Evolutionary conservation across 2,329 filamentous ascomycete genomes (phyloP).

Genomic region (Fusarium pseudonygamai): DNA sequence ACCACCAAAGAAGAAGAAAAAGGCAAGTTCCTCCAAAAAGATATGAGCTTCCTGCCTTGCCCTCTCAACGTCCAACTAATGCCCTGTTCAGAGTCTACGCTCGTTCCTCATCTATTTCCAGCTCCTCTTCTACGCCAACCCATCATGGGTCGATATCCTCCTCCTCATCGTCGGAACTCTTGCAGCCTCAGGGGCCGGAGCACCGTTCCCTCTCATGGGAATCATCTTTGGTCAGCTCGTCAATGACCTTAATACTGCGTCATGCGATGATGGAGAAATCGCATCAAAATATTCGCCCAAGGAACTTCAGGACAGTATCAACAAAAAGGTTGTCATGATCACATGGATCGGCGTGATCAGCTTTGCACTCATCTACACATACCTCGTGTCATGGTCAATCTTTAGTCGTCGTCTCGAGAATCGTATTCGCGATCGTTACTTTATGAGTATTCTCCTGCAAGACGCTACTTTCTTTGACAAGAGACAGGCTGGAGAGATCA

Average conservation of each 20-base stretch:
- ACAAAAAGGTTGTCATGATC: constrained; percentile 67
- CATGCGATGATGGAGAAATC: constrained; percentile 54
- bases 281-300: constrained; percentile 37
- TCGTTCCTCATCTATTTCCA: constrained; percentile 53
- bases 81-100: constrained; percentile 23
- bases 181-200: constrained; percentile 65
- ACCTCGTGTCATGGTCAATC: constrained; percentile 71
- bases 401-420: constrained; percentile 71
- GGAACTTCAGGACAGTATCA: constrained; percentile 55
- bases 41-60: background rate
- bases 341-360: constrained; percentile 72
- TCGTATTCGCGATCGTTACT: constrained; percentile 68
- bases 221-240: constrained; percentile 72
- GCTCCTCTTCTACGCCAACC: constrained; percentile 57
- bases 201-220: constrained; percentile 70
- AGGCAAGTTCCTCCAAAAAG: background rate
- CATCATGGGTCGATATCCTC: constrained; percentile 54
- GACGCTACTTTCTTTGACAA: constrained; percentile 72
- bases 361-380: constrained; percentile 71
- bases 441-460: constrained; percentile 66
- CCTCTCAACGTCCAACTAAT: constrained; percentile 4
- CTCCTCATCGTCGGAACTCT: constrained; percentile 54
- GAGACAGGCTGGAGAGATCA: constrained; percentile 69
- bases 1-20: constrained; percentile 10
- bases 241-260: constrained; percentile 67